Conservation (phyloP, 73 alveolate species). For the Paramecium tetraurelia region DNA sequence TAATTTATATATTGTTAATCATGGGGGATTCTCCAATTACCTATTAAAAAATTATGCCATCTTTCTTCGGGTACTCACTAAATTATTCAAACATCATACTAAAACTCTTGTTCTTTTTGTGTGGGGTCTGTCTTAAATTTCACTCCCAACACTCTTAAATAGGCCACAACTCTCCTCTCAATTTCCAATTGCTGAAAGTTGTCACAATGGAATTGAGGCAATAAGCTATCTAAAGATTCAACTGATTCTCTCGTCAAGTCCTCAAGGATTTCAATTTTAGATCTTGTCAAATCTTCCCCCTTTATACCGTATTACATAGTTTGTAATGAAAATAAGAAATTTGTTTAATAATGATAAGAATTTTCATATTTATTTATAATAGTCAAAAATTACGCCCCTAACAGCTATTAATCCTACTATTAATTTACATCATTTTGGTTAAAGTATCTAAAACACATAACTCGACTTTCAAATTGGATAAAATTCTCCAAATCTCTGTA, state of each 20-base stretch:
- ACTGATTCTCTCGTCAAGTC: constrained; percentile 1
- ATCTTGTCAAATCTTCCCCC: neutral
- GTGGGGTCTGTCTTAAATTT: constrained; percentile 25
- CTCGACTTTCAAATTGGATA: neutral
- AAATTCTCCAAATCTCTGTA: neutral
- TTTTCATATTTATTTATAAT: neutral
- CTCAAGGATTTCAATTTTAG: neutral
- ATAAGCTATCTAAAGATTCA: constrained; percentile 21
- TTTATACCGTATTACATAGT: neutral
- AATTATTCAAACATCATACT: neutral
- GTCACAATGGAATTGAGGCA: neutral
- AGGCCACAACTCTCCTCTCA: neutral
- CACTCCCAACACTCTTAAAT: neutral
- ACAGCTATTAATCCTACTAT: neutral
- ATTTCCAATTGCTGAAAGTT: neutral
- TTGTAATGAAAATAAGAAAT: neutral
- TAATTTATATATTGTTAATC: neutral
- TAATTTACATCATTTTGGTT: neutral
- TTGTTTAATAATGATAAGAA: neutral
- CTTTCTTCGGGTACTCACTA: neutral
- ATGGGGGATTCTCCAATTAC: neutral
- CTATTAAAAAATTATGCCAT: neutral
- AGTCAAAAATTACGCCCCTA: neutral
- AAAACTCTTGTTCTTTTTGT: neutral
- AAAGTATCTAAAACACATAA: neutral